Evolutionary conservation across 305 asterid genomes (phyloP).

Genomic region (Fraxinus albicans): DNA sequence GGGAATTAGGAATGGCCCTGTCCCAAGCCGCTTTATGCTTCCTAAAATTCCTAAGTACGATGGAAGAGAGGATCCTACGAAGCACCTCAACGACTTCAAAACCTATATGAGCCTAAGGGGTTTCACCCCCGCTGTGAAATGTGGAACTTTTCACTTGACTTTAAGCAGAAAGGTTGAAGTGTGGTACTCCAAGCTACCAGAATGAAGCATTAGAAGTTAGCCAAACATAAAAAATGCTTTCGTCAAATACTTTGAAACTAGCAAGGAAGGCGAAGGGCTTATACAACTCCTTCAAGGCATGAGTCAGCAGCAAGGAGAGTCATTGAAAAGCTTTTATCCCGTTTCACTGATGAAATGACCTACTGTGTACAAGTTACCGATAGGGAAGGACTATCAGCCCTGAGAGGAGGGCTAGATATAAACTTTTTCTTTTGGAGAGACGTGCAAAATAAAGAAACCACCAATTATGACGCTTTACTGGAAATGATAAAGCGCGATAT

Average conservation of each 20-base stretch:
- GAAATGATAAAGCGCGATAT: too few relatives aligned
- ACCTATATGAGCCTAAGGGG: not conserved
- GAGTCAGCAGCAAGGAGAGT: not conserved
- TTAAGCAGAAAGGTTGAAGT: not conserved
- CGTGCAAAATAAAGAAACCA: too few relatives aligned
- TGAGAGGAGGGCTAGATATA: not conserved
- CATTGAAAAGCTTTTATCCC: not conserved
- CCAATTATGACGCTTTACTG: too few relatives aligned
- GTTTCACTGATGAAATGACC: not conserved
- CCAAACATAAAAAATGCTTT: not conserved
- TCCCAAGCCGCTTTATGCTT: not conserved
- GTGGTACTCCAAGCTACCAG: not conserved
- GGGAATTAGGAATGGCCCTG: not conserved
- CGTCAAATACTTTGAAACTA: not conserved
- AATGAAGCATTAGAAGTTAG: not conserved
- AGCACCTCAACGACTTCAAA: not conserved
- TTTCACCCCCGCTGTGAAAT: not conserved
- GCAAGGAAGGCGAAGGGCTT: not conserved
- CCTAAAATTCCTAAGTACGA: not conserved
- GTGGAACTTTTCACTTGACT: not conserved
- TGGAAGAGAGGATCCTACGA: not conserved
- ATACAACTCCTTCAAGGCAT: not conserved
- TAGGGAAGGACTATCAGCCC: not conserved
- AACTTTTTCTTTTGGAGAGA: not conserved
- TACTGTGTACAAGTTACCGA: not conserved